Conservation (phyloP, 2,329 filamentous ascomycete genomes). For the Moelleriella libera region DNA sequence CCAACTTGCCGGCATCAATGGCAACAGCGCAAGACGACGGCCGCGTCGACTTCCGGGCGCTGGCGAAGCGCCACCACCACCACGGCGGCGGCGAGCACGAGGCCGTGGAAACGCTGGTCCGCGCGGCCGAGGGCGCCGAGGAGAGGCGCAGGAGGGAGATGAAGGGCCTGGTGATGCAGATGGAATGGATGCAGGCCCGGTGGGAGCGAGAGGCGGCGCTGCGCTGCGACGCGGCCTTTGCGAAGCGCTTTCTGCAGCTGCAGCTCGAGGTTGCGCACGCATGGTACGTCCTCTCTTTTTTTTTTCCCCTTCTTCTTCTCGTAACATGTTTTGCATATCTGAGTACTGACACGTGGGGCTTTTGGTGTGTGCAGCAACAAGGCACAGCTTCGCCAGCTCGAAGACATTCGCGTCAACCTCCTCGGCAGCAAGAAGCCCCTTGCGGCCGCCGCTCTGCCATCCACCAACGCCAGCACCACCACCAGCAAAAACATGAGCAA, state of each 20-base stretch:
- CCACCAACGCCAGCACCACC: constrained; percentile 1
- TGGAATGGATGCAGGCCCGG: constrained; percentile 76
- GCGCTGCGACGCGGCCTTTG: constrained; percentile 67
- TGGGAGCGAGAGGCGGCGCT: constrained; percentile 70
- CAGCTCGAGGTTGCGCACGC: constrained; percentile 73
- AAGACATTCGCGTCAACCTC: constrained; percentile 50
- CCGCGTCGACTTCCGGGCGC: constrained; percentile 7
- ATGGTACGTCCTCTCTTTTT: constrained; percentile 52
- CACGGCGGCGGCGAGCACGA: constrained; percentile 16
- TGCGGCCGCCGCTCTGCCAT: constrained; percentile 10
- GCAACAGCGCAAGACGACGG: neutral
- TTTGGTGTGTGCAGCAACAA: constrained; percentile 54
- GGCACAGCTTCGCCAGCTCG: constrained; percentile 73
- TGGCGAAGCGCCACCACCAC: constrained; percentile 11
- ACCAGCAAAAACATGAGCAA: constrained; percentile 1
- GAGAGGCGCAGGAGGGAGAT: constrained; percentile 62
- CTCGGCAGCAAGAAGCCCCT: constrained; percentile 23
- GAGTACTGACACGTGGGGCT: neutral
- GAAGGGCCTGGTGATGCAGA: constrained; percentile 73
- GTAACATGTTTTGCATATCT: constrained; percentile 1
- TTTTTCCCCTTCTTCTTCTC: constrained; percentile 3
- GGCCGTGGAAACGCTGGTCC: constrained; percentile 44
- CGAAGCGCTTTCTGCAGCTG: constrained; percentile 70
- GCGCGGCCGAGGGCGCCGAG: constrained; percentile 46
- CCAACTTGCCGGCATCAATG: neutral